Evolutionary conservation across 768 basidiomycete species (phyloP), one percentile per base, ranked within the genome.

Genomic region (Hydnum rufescens): DNA sequence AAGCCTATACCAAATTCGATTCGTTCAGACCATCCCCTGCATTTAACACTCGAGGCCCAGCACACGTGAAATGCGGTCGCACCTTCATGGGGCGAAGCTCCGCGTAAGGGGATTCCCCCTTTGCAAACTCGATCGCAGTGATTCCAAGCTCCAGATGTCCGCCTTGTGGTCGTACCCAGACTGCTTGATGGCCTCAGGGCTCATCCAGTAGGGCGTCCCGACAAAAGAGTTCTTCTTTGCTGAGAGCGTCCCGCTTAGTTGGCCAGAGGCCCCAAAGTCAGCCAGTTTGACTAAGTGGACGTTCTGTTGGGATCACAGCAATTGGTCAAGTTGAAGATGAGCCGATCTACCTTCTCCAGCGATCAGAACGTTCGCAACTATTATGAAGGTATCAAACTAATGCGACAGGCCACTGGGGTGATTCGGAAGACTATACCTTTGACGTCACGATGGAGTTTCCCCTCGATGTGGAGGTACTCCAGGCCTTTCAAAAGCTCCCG

Each of bases 11-110:
- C 18, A 28, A 26, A 8, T 44, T n/a, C n/a, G n/a, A n/a, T n/a
- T n/a, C n/a, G n/a, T 5, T 13, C 31, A 4, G 8, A 25, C 3
- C 43, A 18, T 3, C 2, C 5, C 13, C 13, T 39, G 22, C 36
- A 22, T 39, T 13, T 13, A 39, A 22, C 36, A 39, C 22, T 39
- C 36, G 36, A 39, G 13, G 59, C 74, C 46, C 53, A n/a, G n/a
- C n/a, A n/a, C n/a, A n/a, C n/a, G n/a, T n/a, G n/a, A n/a, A n/a
- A n/a, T n/a, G n/a, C n/a, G n/a, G n/a, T n/a, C n/a, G 72, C 1
- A 86, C 93, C 75, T 97, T 97, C 95, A 99, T 97, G 3, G 95
- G 95, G 67, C 97, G 95, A 42, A 97, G 68, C 59, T 97, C 93
- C 1, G 95, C 93, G 61, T 97, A 97, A 2, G 95, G 95, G 32